Evolutionary conservation across 768 basidiomycete species (phyloP).

Genomic region (Pulveroboletus frians): DNA sequence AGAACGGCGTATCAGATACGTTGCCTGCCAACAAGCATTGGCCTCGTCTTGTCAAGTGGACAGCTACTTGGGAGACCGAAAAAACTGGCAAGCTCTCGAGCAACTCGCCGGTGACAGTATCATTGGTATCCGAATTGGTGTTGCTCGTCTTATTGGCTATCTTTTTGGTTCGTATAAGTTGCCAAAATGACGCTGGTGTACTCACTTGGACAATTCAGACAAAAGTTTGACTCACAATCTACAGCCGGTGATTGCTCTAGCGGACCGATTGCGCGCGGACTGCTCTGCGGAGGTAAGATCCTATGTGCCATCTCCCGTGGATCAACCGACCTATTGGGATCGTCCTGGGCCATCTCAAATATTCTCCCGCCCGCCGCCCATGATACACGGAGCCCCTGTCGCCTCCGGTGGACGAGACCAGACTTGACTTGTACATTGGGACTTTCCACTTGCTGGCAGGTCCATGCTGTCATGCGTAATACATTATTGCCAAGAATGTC

Average conservation of each 20-base stretch:
- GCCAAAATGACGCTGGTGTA: neutral
- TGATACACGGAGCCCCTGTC: conserved; percentile 2
- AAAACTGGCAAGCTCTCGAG: conserved; percentile 46
- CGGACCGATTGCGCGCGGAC: conserved; percentile 49
- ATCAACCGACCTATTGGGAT: conserved; percentile 9
- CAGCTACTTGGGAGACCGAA: conserved; percentile 38
- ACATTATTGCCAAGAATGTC: conserved; percentile 18
- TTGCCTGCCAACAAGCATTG: conserved; percentile 68
- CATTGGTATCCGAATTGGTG: conserved; percentile 79
- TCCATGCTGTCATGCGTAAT: conserved; percentile 6
- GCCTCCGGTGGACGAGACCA: conserved; percentile 5
- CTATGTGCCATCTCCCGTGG: conserved; percentile 42
- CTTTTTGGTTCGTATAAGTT: conserved; percentile 45
- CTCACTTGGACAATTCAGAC: conserved; percentile 13
- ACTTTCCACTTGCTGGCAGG: neutral
- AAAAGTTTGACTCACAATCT: conserved; percentile 25
- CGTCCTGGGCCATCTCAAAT: conserved; percentile 28
- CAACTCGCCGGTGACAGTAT: conserved; percentile 61
- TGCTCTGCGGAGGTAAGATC: conserved; percentile 56
- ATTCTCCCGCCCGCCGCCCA: conserved; percentile 36
- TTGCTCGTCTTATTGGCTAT: conserved; percentile 65
- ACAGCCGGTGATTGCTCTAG: conserved; percentile 35
- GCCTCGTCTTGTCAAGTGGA: conserved; percentile 32
- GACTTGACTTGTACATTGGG: conserved; percentile 7
- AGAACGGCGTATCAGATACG: conserved; percentile 46